Evolutionary conservation across 2,329 filamentous ascomycete genomes (phyloP), one percentile per base, ranked within the genome.

Genomic region (Fusarium subglutinans): DNA sequence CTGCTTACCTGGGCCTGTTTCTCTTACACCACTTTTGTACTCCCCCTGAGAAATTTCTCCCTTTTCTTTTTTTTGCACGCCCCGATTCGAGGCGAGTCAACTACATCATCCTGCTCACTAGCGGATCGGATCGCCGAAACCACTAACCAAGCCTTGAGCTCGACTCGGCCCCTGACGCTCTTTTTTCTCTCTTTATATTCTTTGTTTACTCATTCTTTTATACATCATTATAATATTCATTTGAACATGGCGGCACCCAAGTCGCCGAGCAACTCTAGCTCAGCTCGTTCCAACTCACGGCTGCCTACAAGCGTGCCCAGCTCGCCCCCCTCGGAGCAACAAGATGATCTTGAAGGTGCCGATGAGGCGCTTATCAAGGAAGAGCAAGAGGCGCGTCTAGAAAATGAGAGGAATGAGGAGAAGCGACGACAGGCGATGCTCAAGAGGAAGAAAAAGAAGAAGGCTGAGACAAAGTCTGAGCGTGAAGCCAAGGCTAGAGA

Each of bases 401-500:
- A 79, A 2, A 86, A 86, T 15, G 83, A 86, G 45, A 87, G 86
- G 30, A 85, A 85, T 0, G 90, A 91, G 50, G 84, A 87, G 18
- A 85, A 86, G 48, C 64, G 77, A 1, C 78, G 75, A 2, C 85
- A 87, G 35, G 84, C 83, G 4, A 57, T 79, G 17, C 57, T 76
- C 0, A 73, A 71, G 6, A 88, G 86, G 70, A 82, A 85, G 11
- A 79, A 76, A 51, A 87, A 85, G 77, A 86, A 85, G 76, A 88
- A 86, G 75, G 84, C 85, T 2, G 81, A 89, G 53, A 87, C 86
- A 4, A 87, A 88, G 63, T 81, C 83, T 2, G 89, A 91, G 70
- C 83, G 88, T 2, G 88, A 90, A 51, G 84, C 83, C 2, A 91
- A 91, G 74, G 90, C 89, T 0, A 85, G 84, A 48, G 88, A 91